Evolutionary conservation across 176 grass and related monocot species (phyloP).

Genomic region (Oryza glumipatula): DNA sequence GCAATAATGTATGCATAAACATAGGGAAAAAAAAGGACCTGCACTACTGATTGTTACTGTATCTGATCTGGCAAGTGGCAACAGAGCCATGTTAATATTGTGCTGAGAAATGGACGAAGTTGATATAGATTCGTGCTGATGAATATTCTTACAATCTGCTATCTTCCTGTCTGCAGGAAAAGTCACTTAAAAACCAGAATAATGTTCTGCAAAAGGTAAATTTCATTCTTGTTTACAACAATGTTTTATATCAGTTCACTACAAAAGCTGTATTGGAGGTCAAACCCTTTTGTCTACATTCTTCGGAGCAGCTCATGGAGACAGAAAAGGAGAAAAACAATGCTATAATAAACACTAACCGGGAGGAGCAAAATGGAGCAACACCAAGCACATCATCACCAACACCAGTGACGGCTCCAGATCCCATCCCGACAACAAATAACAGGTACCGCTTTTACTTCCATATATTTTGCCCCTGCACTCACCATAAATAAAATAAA

Average conservation of each 20-base stretch:
- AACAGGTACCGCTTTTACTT: slow-evolving; percentile 51
- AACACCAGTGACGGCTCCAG: slow-evolving; percentile 20
- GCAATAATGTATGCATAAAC: not conserved
- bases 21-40: not conserved
- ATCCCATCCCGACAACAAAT: slow-evolving; percentile 44
- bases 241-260: not conserved
- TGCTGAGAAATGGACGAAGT: not conserved
- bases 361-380: slow-evolving; percentile 42
- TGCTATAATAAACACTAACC: slow-evolving; percentile 13
- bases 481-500: not conserved
- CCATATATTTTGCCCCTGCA: not conserved
- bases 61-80: not conserved
- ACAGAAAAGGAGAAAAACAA: slow-evolving; percentile 50
- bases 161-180: slow-evolving; percentile 60
- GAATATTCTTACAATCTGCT: not conserved
- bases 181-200: slow-evolving; percentile 63
- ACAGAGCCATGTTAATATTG: not conserved
- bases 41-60: not conserved
- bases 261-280: not conserved
- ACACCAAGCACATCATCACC: slow-evolving; percentile 34
- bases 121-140: not conserved
- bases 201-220: slow-evolving; percentile 57
- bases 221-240: not conserved
- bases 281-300: slow-evolving; percentile 24
- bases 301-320: slow-evolving; percentile 49